Base-by-base conservation (phyloP, 768 basidiomycete species). In the Collybia nuda region DNA sequence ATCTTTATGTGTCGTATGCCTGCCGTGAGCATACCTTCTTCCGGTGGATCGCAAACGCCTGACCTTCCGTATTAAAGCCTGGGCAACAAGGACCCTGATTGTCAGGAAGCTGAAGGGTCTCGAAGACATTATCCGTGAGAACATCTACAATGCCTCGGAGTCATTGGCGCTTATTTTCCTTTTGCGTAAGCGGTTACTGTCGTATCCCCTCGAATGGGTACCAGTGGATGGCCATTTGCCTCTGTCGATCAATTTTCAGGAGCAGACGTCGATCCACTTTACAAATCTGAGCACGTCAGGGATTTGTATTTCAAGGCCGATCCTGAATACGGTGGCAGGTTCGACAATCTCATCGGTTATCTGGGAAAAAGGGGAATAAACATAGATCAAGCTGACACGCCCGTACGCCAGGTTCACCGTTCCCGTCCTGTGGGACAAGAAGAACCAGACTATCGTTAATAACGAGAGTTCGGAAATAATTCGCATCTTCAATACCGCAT, bases 391-490 rank as follows among this genome's bases (percentile, higher is more conserved):
- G 12, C 32, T 32, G 32, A 32, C 32, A 32, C 32, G 32, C 9
- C 32, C 14, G 18, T 17, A 6, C 15, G 14, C 11, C 48, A 83
- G 88, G 35, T 93, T 92, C 74, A 93, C 93, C 1, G 90, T 93
- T 7, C 94, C 94, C 5, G 69, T 93, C 28, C 75, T 99, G 5
- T 99, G 93, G 91, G 97, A 98, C 71, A 95, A 85, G 74, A 90
- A 95, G 67, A 72, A 64, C 38, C 71, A 86, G 40, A 88, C 87
- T 36, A 88, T 98, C 57, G 97, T 99, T 51, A 98, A 93, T 74
- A 98, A 98, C 65, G 96, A 99, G 64, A 88, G 85, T 56, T 85
- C 89, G 2, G 96, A 98, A 70, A 94, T 98, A 63, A 93, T 98
- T 62, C 86, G 96, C 50, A 89, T 96, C 6, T 81, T 98, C 72